A percentile compares a stretch with the other conserved stretches of the same genome.
Conservation (phyloP, 441 rosid species). For the Aquilaria agallochum region DNA sequence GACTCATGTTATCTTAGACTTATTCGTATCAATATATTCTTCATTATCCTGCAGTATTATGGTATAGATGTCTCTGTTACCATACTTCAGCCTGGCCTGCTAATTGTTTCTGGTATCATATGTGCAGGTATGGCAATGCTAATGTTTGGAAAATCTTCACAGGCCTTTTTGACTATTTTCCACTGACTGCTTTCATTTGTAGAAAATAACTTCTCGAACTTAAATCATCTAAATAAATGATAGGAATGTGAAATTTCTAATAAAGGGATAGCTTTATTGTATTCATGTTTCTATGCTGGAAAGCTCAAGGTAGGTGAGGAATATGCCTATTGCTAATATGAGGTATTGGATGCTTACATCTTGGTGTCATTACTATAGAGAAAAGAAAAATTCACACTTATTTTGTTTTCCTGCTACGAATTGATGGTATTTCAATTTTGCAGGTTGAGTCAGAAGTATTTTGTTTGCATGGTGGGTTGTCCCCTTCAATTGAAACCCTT, state of each 20-base stretch:
- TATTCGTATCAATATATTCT: too few relatives aligned
- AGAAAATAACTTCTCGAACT: background rate
- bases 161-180: constrained; percentile 75
- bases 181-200: constrained; percentile 67
- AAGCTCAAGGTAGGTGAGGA: too few relatives aligned
- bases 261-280: too few relatives aligned
- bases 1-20: too few relatives aligned
- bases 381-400: too few relatives aligned
- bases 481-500: constrained; percentile 79
- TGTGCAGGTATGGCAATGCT: constrained; percentile 65
- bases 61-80: constrained; percentile 1
- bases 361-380: too few relatives aligned
- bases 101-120: constrained; percentile 9
- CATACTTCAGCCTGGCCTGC: constrained; percentile 3
- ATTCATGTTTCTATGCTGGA: too few relatives aligned
- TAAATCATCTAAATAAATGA: background rate
- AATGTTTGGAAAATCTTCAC: constrained; percentile 67
- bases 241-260: background rate
- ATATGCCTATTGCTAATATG: too few relatives aligned
- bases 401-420: background rate
- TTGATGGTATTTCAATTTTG: constrained; percentile 6
- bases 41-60: background rate
- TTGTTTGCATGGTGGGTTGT: constrained; percentile 77
- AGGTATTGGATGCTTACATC: too few relatives aligned
- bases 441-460: constrained; percentile 81